Base-by-base conservation (phyloP, 192 early-diverging fungal genomes). In the Powellomyces hirtus region DNA sequence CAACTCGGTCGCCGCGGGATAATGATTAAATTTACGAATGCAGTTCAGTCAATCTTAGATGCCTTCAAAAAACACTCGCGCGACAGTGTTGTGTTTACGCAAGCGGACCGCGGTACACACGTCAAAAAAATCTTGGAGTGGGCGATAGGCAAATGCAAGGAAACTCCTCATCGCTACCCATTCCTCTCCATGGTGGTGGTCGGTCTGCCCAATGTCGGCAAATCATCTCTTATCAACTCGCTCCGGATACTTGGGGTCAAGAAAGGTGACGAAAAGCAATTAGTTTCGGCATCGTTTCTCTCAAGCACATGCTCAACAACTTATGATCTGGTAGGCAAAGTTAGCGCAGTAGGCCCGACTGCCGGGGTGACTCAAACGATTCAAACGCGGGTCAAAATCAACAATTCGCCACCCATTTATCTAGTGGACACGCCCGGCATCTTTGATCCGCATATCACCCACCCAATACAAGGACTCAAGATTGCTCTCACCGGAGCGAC, bases 151-250 rank as follows among this genome's bases (percentile, higher is more conserved):
- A 59, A 65, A 64, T 59, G 51, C 49, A 46, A 64, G 13, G 24
- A n/a, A 16, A 8, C 53, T 1, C 71, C 70, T 0, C 50, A 59
- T 34, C 53, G 74, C 37, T 79, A 68, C 61, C 74, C 80, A 1
- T 74, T 63, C 55, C 60, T 85, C 2, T 85, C 83, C 3, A 79
- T 94, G 20, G 90, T 98, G 77, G 84, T 98, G 1, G 90, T 96
- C 2, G 96, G 96, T 4, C 89, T 96, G 85, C 96, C 96, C 4
- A 98, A 98, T 78, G 96, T 98, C 51, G 96, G 96, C 10, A 98
- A 98, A 70, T 94, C 92, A 0, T 89, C 94, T 26, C 63, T 98
- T 50, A 92, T 95, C 62, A 98, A 98, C 66, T 82, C 92, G 1
- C 72, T 98, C 59, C 80, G 96, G 30, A 74, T 88, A 42, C 70